Evolutionary conservation across 1,284 basidiomycete genomes (phyloP), one percentile per base, ranked within the genome.

Genomic region (Coniferiporia weirii): DNA sequence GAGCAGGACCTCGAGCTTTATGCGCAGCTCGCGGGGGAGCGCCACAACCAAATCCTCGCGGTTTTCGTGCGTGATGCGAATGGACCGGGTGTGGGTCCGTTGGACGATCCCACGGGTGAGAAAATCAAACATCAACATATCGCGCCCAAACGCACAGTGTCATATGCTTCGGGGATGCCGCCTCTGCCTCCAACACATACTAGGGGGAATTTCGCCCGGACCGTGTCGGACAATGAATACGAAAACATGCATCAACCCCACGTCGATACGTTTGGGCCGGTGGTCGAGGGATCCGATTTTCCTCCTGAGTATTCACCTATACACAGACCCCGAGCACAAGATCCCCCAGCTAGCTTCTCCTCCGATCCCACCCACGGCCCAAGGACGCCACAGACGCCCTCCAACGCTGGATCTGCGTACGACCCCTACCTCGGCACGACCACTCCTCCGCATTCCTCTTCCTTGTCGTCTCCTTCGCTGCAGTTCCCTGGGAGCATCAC

Each of bases 1-100:
- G 93, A 95, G 69, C 92, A 94, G 66, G 93, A 95, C 71, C 74
- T 95, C 44, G 57, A 59, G 27, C 76, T 95, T 2, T 95, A 95
- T 69, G 76, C 86, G 7, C 74, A 80, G 60, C 68, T 94, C 19
- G 91, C 92, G 0, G 71, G 73, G 19, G 85, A 91, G 60, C 78
- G 84, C 15, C 87, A 89, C 0, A 63, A 72, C 8, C 86, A 88
- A 67, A 77, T 92, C 43, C 71, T 85, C 3, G 90, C 78, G 2
- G 81, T 95, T 45, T 91, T 91, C 71, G 84, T 95, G 52, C 80
- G 92, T 27, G 87, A 93, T 66, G 89, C 86, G 57, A 80, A 75
- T 38, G 67, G 68, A 4, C 70, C 67, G 36, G 65, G 65, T 8
- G 73, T 52, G 60, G 59, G 32, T 50, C 61, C 22, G 62, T 69